phyloP scores from a whole-genome alignment of 768 basidiomycete genomes.

The Leccinum variicolor region DNA sequence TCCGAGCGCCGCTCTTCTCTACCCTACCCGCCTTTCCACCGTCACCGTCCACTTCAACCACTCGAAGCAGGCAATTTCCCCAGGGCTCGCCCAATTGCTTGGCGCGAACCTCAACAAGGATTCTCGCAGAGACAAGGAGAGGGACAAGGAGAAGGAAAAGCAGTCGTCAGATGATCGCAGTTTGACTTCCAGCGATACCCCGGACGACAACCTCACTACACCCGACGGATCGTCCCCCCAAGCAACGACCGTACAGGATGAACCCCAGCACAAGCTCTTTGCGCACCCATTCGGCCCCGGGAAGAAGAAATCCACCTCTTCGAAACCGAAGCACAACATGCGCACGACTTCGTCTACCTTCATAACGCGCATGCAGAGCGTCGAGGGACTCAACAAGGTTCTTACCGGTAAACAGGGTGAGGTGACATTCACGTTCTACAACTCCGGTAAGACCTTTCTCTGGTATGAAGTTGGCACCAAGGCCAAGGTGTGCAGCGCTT shows the following conservation, averaged over 20 bases:
- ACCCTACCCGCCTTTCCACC: slow-evolving; percentile 62
- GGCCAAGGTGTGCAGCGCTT: slow-evolving; percentile 56
- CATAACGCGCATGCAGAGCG: slow-evolving; percentile 79
- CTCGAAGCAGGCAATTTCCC: slow-evolving; percentile 48
- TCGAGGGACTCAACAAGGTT: slow-evolving; percentile 69
- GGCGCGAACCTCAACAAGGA: slow-evolving; percentile 59
- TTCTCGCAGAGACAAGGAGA: slow-evolving; percentile 41
- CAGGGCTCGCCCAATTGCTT: slow-evolving; percentile 67
- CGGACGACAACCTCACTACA: slow-evolving; percentile 51
- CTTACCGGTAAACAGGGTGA: slow-evolving; percentile 84
- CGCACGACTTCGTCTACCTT: slow-evolving; percentile 91
- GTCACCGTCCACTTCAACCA: slow-evolving; percentile 62
- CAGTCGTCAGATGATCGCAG: slow-evolving; percentile 56
- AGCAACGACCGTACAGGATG: slow-evolving; percentile 37
- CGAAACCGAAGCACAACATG: slow-evolving; percentile 88
- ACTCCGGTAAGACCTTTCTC: slow-evolving; percentile 75
- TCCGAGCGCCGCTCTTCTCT: slow-evolving; percentile 33
- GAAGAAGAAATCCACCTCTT: slow-evolving; percentile 59
- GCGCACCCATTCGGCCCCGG: slow-evolving; percentile 42
- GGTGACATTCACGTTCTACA: slow-evolving; percentile 83
- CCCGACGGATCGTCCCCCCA: slow-evolving; percentile 37
- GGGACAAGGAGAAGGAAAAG: slow-evolving; percentile 39
- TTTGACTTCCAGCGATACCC: slow-evolving; percentile 79
- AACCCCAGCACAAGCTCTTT: slow-evolving; percentile 56
- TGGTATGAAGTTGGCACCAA: slow-evolving; percentile 88